These are phyloP conservation scores for Arachnomyces sp. DNA, from an alignment of 2,329 filamentous ascomycete species.

Conservation along the genomic window DNA sequence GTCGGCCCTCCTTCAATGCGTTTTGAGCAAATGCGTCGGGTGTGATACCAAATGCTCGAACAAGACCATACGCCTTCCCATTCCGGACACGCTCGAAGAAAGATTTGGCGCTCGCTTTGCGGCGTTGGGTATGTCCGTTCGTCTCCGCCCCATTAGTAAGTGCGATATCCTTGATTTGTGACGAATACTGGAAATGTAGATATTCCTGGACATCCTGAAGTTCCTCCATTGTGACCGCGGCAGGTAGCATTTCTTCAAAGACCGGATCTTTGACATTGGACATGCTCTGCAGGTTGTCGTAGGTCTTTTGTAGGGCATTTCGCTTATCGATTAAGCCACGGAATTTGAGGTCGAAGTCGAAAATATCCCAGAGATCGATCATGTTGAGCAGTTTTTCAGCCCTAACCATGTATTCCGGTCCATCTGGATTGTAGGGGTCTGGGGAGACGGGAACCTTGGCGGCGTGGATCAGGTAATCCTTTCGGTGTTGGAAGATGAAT, in stretches of 20 bases:
- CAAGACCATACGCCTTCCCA: constrained; percentile 70
- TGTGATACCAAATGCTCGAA: constrained; percentile 81
- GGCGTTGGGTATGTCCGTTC: constrained; percentile 61
- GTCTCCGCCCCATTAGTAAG: constrained; percentile 43
- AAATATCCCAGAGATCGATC: constrained; percentile 87
- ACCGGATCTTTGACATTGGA: constrained; percentile 60
- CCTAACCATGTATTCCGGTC: constrained; percentile 61
- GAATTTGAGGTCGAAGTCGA: constrained; percentile 93
- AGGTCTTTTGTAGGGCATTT: constrained; percentile 71
- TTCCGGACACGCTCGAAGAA: constrained; percentile 78
- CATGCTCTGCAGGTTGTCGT: constrained; percentile 62
- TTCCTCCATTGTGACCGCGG: constrained; percentile 83
- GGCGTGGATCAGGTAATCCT: constrained; percentile 92
- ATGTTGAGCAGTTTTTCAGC: constrained; percentile 87
- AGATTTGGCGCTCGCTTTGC: constrained; percentile 72
- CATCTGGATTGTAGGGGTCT: constrained; percentile 59
- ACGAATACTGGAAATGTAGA: constrained; percentile 83
- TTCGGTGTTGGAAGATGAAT: constrained; percentile 96
- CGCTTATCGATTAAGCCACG: constrained; percentile 87
- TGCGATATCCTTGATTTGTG: constrained; percentile 72
- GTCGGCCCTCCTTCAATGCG: constrained; percentile 66
- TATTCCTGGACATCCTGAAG: constrained; percentile 96
- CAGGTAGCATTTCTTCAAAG: constrained; percentile 72
- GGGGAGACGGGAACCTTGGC: constrained; percentile 58
- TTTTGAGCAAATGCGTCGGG: constrained; percentile 85